Evolutionary conservation across 495 filamentous ascomycete species (phyloP), one percentile per base, ranked within the genome.

Genomic region (Cercophora samala): DNA sequence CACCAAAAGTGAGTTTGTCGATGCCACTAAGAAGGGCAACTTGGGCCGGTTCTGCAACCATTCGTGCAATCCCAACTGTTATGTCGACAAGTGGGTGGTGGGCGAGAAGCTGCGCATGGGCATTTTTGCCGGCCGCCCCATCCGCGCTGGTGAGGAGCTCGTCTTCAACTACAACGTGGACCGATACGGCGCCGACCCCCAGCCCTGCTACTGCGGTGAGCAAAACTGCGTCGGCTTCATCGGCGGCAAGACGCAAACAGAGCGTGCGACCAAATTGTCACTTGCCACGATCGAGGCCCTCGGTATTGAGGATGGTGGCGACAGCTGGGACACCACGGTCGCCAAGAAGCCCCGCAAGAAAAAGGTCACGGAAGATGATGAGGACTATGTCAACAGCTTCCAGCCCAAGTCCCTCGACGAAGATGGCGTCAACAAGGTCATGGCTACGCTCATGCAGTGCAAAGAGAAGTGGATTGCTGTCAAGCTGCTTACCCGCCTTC

Each of bases 91-190:
- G 77, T 99, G 95, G 95, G 92, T 99, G 60, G 93, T 98, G 46
- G 93, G 93, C n/a, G 91, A 96, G 73, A 97, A 97, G 80, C 79
- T 97, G 75, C 94, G 95, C 73, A 98, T 99, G 95, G 95, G 95
- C 67, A 98, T 99, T 69, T 99, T 99, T 80, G 92, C 95, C 71
- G 86, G 90, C 81, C 92, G 93, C 67, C 83, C 85, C 72, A 91
- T 99, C 71, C 86, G 88, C 70, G 87, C 90, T 1, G 96, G 95
- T 53, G 95, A 99, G 77, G 95, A 99, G 76, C 83, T 99, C 37
- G 93, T 97, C n/a, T 99, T 99, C 83, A 97, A 99, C 81, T 99
- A 99, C 85, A 99, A 99, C 70, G 95, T 99, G 63, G 95, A 99
- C 75, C 89, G 95, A 66, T 99, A 99, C 73, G 95, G 95, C 66